Evolutionary conservation across 192 early-diverging fungal genomes (phyloP).

Genomic region (Mortierella hygrophila): DNA sequence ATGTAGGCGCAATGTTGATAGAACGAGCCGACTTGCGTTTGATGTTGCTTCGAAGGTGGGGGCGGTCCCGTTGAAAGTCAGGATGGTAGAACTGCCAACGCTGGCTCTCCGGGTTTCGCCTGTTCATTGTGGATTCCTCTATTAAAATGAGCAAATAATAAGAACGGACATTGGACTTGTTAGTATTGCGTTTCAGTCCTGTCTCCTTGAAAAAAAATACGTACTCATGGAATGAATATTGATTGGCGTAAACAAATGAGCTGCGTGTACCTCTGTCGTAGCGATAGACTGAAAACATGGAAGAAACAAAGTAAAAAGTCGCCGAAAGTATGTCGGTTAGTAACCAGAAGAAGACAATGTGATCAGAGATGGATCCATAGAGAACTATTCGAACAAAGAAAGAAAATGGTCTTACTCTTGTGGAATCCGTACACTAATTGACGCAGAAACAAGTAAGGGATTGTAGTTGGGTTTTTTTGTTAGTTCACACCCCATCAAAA

Average conservation of each 20-base stretch:
- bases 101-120: constrained; percentile 67
- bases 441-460: neutral
- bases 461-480: neutral
- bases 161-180: neutral
- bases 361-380: neutral
- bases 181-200: neutral
- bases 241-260: neutral
- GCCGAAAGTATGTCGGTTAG: neutral
- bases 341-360: neutral
- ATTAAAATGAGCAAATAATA: constrained; percentile 14
- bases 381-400: neutral
- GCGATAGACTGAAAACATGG: constrained; percentile 30
- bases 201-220: neutral
- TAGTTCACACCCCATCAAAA: neutral
- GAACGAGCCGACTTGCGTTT: constrained; percentile 70
- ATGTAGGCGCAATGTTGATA: constrained; percentile 39
- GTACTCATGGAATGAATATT: neutral
- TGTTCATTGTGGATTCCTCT: constrained; percentile 64
- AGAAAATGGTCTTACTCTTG: constrained; percentile 65
- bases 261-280: constrained; percentile 37
- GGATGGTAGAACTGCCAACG: constrained; percentile 94
- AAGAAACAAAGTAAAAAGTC: neutral
- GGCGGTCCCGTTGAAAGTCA: constrained; percentile 80
- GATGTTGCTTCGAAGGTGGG: constrained; percentile 76
- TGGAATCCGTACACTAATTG: constrained; percentile 82